phyloP scores from a whole-genome alignment of 1,284 basidiomycete species.

The Leucoagaricus sp. region DNA sequence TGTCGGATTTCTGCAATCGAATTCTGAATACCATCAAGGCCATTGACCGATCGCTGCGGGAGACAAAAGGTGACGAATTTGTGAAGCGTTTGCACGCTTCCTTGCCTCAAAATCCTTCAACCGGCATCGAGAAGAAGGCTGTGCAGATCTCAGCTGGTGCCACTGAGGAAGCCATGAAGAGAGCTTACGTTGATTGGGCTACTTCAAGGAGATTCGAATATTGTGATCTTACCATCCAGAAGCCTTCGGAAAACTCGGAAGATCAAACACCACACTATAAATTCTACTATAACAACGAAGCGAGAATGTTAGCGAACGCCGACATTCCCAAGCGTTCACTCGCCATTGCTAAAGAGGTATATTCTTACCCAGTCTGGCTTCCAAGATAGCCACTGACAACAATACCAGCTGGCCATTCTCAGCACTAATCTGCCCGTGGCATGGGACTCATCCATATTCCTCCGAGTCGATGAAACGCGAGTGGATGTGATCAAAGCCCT shows the following conservation, averaged over 20 bases:
- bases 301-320: slow-evolving; percentile 72
- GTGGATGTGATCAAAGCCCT: slow-evolving; percentile 90
- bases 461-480: slow-evolving; percentile 83
- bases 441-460: slow-evolving; percentile 89
- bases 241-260: slow-evolving; percentile 39
- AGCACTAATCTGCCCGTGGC: slow-evolving; percentile 88
- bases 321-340: slow-evolving; percentile 87
- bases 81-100: slow-evolving; percentile 74
- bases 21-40: slow-evolving; percentile 78
- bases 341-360: slow-evolving; percentile 89
- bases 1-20: slow-evolving; percentile 73
- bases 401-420: slow-evolving; percentile 80
- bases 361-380: slow-evolving; percentile 5
- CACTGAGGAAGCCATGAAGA: slow-evolving; percentile 67
- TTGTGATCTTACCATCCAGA: slow-evolving; percentile 71
- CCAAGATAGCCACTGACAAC: neutral
- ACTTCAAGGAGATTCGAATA: slow-evolving; percentile 81
- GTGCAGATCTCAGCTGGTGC: slow-evolving; percentile 49
- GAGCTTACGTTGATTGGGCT: slow-evolving; percentile 83
- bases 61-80: slow-evolving; percentile 85
- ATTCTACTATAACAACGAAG: slow-evolving; percentile 78
- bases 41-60: slow-evolving; percentile 82
- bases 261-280: slow-evolving; percentile 71
- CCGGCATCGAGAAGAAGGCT: slow-evolving; percentile 26
- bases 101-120: slow-evolving; percentile 59